Evolutionary conservation across 345 rosid genomes (phyloP), one percentile per base, ranked within the genome.

Genomic region (Euphorbia tirucalli): DNA sequence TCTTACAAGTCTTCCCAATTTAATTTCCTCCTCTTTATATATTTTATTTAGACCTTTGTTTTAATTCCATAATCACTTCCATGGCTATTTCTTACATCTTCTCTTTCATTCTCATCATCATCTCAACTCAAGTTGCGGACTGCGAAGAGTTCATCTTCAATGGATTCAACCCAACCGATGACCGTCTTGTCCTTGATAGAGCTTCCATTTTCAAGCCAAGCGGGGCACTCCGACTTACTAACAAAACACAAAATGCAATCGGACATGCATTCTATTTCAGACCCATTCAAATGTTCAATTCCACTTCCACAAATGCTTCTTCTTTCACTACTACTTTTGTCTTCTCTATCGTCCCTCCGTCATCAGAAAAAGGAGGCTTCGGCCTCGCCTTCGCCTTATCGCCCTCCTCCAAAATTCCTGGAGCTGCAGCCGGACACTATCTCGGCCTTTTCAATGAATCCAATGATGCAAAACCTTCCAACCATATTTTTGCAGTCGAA

Each of bases 351-450:
- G 63, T 44, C 22, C 73, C 85, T 2, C 75, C 77, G 0, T 14
- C 31, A 28, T 1, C 75, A 0, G 80, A 83, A 13, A 14, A 31
- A 55, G 91, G 92, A 11, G 95, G 92, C 28, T 80, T 39, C 39
- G 92, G 95, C 74, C 68, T 89, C 0, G 87, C 89, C 75, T 89
- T 89, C 72, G 69, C 79, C 0, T 28, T 89, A 6, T 57, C 90
- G 31, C 92, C 95, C 2, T 55, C 75, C 31, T 67, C 39, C 28
- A 11, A 48, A 13, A 76, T 89, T 71, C 81, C 84, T 0, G 84
- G 78, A 0, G 87, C 80, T 4, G 44, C 5, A 1, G 14, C 83
- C 0, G 87, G 4, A 3, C 90, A 83, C 44, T 82, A 18, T 63
- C 79, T 89, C 0, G 95, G 92, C 24, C 80, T 89, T 37, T 80